Conservation (phyloP, 2,329 filamentous ascomycete genomes). For the Diplocarpon rosae region DNA sequence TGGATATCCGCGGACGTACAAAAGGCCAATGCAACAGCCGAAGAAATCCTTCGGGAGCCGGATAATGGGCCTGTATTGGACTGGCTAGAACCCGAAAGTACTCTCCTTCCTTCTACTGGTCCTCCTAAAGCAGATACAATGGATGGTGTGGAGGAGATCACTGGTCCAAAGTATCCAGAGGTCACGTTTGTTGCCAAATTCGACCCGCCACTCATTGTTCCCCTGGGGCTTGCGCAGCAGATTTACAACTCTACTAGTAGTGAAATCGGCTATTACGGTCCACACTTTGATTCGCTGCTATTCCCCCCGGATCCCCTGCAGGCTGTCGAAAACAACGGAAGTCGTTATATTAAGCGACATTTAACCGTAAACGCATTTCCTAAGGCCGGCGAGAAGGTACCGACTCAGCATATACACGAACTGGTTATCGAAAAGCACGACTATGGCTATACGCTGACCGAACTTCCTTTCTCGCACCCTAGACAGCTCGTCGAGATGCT, state of each 20-base stretch:
- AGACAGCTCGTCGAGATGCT: conserved; percentile 64
- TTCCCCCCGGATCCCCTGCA: conserved; percentile 33
- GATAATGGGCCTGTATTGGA: conserved; percentile 39
- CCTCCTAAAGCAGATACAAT: conserved; percentile 41
- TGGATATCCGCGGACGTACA: conserved; percentile 63
- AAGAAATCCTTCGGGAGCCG: conserved; percentile 30
- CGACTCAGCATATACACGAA: conserved; percentile 41
- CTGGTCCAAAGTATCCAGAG: conserved; percentile 48
- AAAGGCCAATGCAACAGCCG: conserved; percentile 39
- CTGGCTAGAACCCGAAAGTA: conserved; percentile 64
- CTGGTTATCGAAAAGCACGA: conserved; percentile 64
- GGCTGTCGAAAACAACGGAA: conserved; percentile 42
- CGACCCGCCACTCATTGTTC: conserved; percentile 62
- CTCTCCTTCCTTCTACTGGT: conserved; percentile 38
- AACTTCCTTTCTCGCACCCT: conserved; percentile 68
- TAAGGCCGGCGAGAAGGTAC: conserved; percentile 17
- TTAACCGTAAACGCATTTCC: conserved; percentile 35
- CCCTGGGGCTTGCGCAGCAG: conserved; percentile 50
- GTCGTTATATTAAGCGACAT: conserved; percentile 41
- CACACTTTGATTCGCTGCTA: conserved; percentile 38
- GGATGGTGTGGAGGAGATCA: conserved; percentile 39
- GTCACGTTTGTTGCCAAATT: conserved; percentile 66
- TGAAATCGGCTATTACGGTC: conserved; percentile 32
- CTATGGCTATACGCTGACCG: conserved; percentile 54
- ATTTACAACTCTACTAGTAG: conserved; percentile 48